Percentiles rank a stretch among this genome's conserved stretches.
These are phyloP conservation scores for Fagus sylvatica DNA, from an alignment of 306 rosid genomes.

Conservation along the genomic window DNA sequence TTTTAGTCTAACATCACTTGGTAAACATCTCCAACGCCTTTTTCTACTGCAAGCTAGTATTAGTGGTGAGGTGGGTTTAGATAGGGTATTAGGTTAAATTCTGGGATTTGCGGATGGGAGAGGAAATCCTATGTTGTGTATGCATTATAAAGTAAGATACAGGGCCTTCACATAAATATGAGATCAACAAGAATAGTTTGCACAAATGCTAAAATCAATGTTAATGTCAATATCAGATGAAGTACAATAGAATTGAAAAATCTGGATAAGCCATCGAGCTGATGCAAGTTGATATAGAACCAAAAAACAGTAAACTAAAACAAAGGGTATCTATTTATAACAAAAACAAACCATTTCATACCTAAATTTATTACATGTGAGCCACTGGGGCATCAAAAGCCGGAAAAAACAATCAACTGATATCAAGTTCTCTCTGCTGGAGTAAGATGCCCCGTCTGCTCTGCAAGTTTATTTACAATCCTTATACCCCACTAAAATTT, in stretches of 20 bases:
- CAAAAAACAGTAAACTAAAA: conserved; percentile 17
- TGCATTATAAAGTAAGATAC: not conserved
- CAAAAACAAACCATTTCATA: conserved; percentile 28
- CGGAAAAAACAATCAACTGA: conserved; percentile 28
- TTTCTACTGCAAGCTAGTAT: too few relatives aligned
- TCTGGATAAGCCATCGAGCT: conserved; percentile 5
- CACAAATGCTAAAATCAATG: not conserved
- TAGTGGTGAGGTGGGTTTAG: too few relatives aligned
- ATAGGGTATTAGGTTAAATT: too few relatives aligned
- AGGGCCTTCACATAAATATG: not conserved
- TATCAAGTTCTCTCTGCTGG: conserved; percentile 48
- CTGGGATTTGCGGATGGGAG: not conserved
- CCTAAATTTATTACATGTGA: conserved; percentile 46
- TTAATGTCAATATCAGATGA: not conserved
- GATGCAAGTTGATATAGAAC: not conserved
- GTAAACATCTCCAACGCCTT: too few relatives aligned
- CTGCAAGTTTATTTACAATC: conserved; percentile 64
- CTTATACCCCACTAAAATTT: conserved; percentile 64
- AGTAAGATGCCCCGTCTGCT: conserved; percentile 75
- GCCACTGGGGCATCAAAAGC: conserved; percentile 39
- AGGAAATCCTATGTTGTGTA: not conserved
- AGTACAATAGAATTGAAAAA: conserved; percentile 14
- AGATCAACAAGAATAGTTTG: not conserved
- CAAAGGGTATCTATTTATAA: conserved; percentile 15
- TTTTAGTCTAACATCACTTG: too few relatives aligned